phyloP scores from a whole-genome alignment of 1,139 yeast genomes.

The Arxiozyma slooffiae region DNA sequence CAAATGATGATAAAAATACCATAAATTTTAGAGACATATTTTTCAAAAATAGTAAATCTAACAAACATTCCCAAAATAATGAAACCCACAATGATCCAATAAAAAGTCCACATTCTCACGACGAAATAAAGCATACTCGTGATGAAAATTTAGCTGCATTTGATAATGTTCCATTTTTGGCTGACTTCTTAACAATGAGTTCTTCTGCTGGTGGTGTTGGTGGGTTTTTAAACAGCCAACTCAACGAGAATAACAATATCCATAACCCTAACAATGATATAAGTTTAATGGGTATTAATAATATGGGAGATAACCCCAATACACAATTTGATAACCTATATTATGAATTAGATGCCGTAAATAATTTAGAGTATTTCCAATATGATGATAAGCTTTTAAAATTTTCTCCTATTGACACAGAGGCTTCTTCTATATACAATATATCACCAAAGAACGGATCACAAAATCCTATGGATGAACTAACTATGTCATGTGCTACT shows the following conservation, averaged over 20 bases:
- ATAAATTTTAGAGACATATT: background rate
- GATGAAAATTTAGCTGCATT: background rate
- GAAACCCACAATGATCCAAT: background rate
- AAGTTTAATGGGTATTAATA: background rate
- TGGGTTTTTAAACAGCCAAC: conserved; percentile 13
- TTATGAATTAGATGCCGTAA: conserved; percentile 1
- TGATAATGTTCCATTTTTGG: conserved; percentile 11
- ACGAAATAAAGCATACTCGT: background rate
- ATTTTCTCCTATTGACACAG: conserved; percentile 19
- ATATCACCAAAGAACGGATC: background rate
- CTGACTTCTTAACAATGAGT: conserved; percentile 28
- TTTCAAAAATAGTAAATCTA: background rate
- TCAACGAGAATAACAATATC: background rate
- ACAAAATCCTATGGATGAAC: background rate
- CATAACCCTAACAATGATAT: conserved; percentile 11
- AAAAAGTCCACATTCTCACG: background rate
- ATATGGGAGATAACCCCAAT: background rate
- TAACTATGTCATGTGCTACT: background rate
- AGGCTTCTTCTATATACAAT: conserved; percentile 4
- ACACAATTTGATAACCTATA: background rate
- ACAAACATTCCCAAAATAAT: background rate
- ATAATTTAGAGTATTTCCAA: conserved; percentile 1
- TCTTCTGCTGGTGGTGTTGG: conserved; percentile 27
- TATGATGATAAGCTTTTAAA: conserved; percentile 12
- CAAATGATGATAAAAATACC: background rate